These are phyloP conservation scores for Benincasa hispida DNA, from an alignment of 306 rosid genomes.

Conservation along the genomic window DNA sequence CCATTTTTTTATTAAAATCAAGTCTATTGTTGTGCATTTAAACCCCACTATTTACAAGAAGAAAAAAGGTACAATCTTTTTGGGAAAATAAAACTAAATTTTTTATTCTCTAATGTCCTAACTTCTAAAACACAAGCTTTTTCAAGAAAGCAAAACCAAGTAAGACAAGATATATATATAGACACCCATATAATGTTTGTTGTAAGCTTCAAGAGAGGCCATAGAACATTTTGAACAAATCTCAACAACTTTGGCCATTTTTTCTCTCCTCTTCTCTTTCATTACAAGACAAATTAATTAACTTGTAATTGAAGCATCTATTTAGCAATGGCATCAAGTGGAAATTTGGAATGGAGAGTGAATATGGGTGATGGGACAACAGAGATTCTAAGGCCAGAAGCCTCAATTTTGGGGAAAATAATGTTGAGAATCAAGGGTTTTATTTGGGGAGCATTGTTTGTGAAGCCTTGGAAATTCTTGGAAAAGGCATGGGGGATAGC, in stretches of 20 bases:
- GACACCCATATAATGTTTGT: not conserved
- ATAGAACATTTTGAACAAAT: not conserved
- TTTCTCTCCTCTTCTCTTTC: not conserved
- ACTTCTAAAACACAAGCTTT: not conserved
- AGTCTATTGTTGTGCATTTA: not conserved
- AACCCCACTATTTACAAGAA: not conserved
- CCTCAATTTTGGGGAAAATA: not conserved
- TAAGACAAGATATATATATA: not conserved
- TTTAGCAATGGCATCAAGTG: not conserved
- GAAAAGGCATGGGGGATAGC: conserved; percentile 68
- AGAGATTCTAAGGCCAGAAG: not conserved
- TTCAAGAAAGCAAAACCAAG: not conserved
- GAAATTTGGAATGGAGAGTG: conserved; percentile 8
- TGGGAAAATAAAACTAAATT: too few species aligned
- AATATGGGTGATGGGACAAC: not conserved
- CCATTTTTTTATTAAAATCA: not conserved
- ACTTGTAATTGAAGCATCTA: not conserved
- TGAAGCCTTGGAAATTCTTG: conserved; percentile 33
- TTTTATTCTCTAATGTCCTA: not conserved
- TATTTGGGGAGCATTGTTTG: conserved; percentile 19
- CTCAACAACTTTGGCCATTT: not conserved
- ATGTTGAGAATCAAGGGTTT: conserved; percentile 6
- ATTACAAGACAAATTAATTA: too few species aligned
- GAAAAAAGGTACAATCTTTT: not conserved
- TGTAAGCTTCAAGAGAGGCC: not conserved